Evolutionary conservation across 2,329 filamentous ascomycete genomes (phyloP).

Genomic region (Diaporthe sp.): DNA sequence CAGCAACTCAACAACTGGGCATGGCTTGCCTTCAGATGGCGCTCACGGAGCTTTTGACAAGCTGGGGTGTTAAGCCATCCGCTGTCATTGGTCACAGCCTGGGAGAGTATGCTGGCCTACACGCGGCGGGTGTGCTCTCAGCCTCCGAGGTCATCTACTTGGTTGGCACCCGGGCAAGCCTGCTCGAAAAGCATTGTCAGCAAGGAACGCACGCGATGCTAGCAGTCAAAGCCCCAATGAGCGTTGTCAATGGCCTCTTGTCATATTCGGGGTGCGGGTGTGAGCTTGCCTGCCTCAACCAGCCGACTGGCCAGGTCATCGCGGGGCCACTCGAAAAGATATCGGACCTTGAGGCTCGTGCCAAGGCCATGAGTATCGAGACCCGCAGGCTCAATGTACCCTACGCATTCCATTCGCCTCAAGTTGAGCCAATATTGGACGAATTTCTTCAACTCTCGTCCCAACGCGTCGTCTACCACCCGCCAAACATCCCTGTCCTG

Average conservation of each 20-base stretch:
- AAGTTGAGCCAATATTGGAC: conserved; percentile 67
- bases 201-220: conserved; percentile 73
- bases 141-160: conserved; percentile 79
- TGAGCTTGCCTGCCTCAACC: conserved; percentile 80
- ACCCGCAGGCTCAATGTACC: conserved; percentile 61
- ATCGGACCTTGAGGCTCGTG: conserved; percentile 55
- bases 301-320: conserved; percentile 79
- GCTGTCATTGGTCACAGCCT: conserved; percentile 68
- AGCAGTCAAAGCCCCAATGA: conserved; percentile 56
- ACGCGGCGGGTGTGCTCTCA: conserved; percentile 77
- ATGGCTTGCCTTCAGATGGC: conserved; percentile 68
- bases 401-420: conserved; percentile 66
- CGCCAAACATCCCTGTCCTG: conserved; percentile 70
- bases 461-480: conserved; percentile 51
- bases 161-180: conserved; percentile 74
- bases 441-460: conserved; percentile 64
- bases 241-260: conserved; percentile 42
- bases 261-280: conserved; percentile 64
- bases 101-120: conserved; percentile 77
- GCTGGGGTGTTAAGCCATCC: conserved; percentile 64
- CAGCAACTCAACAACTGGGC: conserved; percentile 63
- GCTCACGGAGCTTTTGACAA: conserved; percentile 66
- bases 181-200: conserved; percentile 74
- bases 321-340: conserved; percentile 58
- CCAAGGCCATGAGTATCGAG: conserved; percentile 52